phyloP scores from a whole-genome alignment of 768 basidiomycete genomes.

The Serpula lacrymans region DNA sequence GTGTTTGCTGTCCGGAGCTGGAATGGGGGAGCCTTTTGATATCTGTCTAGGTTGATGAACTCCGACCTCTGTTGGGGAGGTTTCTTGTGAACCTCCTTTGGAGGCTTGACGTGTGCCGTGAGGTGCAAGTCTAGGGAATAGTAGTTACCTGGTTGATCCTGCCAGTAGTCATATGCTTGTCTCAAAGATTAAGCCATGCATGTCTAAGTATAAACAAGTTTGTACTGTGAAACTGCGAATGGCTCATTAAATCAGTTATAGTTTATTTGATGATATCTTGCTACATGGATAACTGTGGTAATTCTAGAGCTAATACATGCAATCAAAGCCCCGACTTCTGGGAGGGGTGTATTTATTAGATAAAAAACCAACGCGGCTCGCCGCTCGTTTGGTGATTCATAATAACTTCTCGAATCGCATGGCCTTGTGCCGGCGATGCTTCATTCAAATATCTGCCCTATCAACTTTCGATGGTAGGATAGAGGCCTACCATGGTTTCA shows the following conservation, averaged over 20 bases:
- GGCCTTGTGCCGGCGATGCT: slow-evolving; percentile 70
- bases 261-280: slow-evolving; percentile 75
- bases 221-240: slow-evolving; percentile 78
- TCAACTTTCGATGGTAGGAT: slow-evolving; percentile 76
- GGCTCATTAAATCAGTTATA: slow-evolving; percentile 84
- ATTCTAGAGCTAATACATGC: slow-evolving; percentile 78
- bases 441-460: slow-evolving; percentile 61
- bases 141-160: slow-evolving; percentile 84
- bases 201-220: slow-evolving; percentile 74
- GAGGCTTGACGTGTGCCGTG: slow-evolving; percentile 76
- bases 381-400: slow-evolving; percentile 70
- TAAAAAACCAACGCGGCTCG: slow-evolving; percentile 68
- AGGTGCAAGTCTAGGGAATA: slow-evolving; percentile 46
- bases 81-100: slow-evolving; percentile 53
- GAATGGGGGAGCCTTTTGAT: too few species aligned
- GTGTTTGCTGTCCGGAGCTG: too few species aligned
- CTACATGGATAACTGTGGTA: slow-evolving; percentile 81
- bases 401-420: slow-evolving; percentile 71
- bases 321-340: slow-evolving; percentile 64
- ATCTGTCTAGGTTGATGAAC: too few species aligned
- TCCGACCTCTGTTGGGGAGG: too few species aligned
- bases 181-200: slow-evolving; percentile 84
- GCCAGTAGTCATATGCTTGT: slow-evolving; percentile 84
- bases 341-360: slow-evolving; percentile 73
- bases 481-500: slow-evolving; percentile 75